These are phyloP conservation scores for Colletotrichum sp. DNA, from an alignment of 2,329 filamentous ascomycete species.

Conservation along the genomic window DNA sequence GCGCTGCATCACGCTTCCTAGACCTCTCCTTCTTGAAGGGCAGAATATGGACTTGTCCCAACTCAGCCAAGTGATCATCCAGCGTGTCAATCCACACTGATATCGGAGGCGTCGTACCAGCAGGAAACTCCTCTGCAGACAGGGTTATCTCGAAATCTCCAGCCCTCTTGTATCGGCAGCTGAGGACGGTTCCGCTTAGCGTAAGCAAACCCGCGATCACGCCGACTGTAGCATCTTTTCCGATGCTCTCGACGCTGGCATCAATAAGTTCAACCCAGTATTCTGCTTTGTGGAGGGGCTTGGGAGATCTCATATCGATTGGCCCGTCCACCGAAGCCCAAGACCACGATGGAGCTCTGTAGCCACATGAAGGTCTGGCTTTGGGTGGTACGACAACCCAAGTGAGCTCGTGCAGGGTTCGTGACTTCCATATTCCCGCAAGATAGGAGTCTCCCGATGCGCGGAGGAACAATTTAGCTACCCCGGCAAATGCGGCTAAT, in stretches of 20 bases:
- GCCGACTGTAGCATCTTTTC: background rate
- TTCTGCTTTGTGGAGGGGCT: background rate
- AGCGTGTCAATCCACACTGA: too few species aligned
- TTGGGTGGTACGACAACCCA: background rate
- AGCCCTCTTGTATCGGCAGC: too few species aligned
- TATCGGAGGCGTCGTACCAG: too few species aligned
- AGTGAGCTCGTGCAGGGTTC: background rate
- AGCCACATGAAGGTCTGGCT: background rate
- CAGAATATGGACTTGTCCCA: too few species aligned
- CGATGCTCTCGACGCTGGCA: background rate
- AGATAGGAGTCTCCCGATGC: background rate
- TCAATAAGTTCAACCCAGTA: background rate
- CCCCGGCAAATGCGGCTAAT: background rate
- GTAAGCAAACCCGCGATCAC: accelerated
- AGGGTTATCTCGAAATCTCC: too few species aligned
- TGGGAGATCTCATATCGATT: background rate
- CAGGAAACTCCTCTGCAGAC: too few species aligned
- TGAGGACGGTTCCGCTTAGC: background rate
- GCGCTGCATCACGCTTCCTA: too few species aligned
- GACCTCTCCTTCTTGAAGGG: too few species aligned
- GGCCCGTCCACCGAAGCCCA: background rate
- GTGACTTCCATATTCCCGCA: background rate
- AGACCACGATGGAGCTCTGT: background rate
- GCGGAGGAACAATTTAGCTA: background rate
- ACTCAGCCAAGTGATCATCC: too few species aligned